Percentiles rank a stretch among this genome's conserved stretches.
Evolutionary conservation across 1,284 basidiomycete genomes (phyloP).

Genomic region (Phenoliferia sp.): DNA sequence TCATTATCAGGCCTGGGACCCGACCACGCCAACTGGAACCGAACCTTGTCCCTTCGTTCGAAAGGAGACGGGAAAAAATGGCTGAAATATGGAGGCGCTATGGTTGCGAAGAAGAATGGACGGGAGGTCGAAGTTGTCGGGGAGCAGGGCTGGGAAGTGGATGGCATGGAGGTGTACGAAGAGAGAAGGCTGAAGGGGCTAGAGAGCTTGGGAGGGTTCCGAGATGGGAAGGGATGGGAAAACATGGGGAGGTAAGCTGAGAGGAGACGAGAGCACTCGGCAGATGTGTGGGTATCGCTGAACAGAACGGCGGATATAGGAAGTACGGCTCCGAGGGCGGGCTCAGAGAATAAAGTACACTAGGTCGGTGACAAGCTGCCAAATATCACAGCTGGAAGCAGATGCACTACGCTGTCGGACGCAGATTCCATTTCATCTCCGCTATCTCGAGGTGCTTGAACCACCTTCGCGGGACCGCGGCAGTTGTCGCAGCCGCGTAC

Average conservation of each 20-base stretch:
- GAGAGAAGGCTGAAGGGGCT: conserved; percentile 10
- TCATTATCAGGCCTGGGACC: conserved; percentile 20
- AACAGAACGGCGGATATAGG: too few species aligned
- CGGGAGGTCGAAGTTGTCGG: conserved; percentile 7
- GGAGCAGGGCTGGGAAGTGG: conserved; percentile 20
- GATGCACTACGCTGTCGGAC: too few species aligned
- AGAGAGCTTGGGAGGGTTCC: conserved; percentile 9
- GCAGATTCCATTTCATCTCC: too few species aligned
- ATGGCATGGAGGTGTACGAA: conserved; percentile 21
- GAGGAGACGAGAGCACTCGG: not conserved
- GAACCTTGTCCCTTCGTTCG: conserved; percentile 6
- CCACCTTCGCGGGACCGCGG: too few species aligned
- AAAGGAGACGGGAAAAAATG: conserved; percentile 11
- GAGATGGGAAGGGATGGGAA: conserved; percentile 13
- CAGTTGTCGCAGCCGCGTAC: too few species aligned
- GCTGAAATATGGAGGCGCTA: conserved; percentile 25
- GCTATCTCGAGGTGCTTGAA: too few species aligned
- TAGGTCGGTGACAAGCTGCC: too few species aligned
- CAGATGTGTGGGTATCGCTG: too few species aligned
- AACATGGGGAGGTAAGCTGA: conserved; percentile 2
- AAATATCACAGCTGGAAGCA: too few species aligned
- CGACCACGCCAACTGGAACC: conserved; percentile 22
- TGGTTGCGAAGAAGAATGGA: conserved; percentile 13
- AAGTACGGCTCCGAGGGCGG: too few species aligned
- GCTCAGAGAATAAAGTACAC: too few species aligned